Percentiles rank a stretch among this genome's conserved stretches.
These are phyloP conservation scores for Thermomucor indicae-seudaticae DNA, from an alignment of 371 early-diverging fungal species.

Conservation along the genomic window DNA sequence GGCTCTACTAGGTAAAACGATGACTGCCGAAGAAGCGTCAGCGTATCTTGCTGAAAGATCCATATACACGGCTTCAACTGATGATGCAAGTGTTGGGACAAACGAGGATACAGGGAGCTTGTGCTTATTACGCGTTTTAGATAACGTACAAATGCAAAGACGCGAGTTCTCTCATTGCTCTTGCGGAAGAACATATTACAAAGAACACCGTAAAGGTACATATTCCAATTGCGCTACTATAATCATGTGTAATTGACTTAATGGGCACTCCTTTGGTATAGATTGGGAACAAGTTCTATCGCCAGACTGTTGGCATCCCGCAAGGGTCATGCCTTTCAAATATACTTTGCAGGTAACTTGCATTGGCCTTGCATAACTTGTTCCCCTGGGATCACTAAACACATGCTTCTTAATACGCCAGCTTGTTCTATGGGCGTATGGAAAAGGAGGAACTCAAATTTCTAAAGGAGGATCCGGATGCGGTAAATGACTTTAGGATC, in stretches of 20 bases:
- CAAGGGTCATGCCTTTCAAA: conserved; percentile 88
- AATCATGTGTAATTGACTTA: not conserved
- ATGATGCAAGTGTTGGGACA: conserved; percentile 43
- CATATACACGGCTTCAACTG: no score
- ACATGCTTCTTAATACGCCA: conserved; percentile 15
- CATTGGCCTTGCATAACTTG: not conserved
- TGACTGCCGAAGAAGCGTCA: no score
- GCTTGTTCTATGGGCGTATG: conserved; percentile 72
- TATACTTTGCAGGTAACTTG: conserved; percentile 70
- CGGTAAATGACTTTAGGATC: conserved; percentile 7
- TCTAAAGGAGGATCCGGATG: conserved; percentile 12
- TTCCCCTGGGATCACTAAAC: not conserved
- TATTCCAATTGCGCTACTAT: no score
- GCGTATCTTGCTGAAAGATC: no score
- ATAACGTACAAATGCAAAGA: conserved; percentile 22
- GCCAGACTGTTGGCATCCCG: conserved; percentile 76
- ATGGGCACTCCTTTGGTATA: conserved; percentile 5
- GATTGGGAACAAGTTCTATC: conserved; percentile 52
- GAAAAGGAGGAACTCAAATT: conserved; percentile 40
- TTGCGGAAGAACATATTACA: conserved; percentile 39
- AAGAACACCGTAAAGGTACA: conserved; percentile 63
- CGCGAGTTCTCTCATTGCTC: conserved; percentile 21
- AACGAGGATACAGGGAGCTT: no score
- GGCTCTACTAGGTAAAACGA: no score
- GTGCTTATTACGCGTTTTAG: conserved; percentile 12